These are phyloP conservation scores for Hymenoscyphus salicellus DNA, from an alignment of 2,329 filamentous ascomycete species.

Conservation along the genomic window DNA sequence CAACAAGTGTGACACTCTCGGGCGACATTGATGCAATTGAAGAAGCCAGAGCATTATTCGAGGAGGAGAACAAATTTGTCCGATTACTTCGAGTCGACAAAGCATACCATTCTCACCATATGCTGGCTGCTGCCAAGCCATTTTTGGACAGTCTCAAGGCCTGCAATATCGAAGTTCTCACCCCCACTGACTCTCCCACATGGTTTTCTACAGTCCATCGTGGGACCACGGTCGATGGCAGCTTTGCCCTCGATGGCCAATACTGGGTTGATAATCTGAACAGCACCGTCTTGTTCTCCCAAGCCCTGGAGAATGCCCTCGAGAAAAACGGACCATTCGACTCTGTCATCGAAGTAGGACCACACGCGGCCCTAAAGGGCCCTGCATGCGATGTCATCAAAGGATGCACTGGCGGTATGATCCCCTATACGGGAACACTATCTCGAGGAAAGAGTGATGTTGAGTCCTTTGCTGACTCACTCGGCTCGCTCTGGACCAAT, in stretches of 20 bases:
- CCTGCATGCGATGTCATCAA: slow-evolving; percentile 16
- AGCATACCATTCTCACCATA: slow-evolving; percentile 34
- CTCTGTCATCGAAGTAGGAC: slow-evolving; percentile 14
- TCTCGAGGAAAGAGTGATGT: slow-evolving; percentile 13
- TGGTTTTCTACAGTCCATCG: slow-evolving; percentile 35
- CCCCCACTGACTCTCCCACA: slow-evolving; percentile 35
- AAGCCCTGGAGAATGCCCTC: slow-evolving; percentile 13
- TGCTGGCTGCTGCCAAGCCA: slow-evolving; percentile 27
- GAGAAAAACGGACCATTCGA: slow-evolving; percentile 13
- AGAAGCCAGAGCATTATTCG: background rate
- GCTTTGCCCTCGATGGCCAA: slow-evolving; percentile 9
- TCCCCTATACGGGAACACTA: slow-evolving; percentile 20
- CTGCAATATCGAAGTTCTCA: background rate
- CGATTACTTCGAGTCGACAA: slow-evolving; percentile 22
- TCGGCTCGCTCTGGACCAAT: slow-evolving; percentile 1
- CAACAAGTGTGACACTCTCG: slow-evolving; percentile 26
- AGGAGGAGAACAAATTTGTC: slow-evolving; percentile 16
- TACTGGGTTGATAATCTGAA: slow-evolving; percentile 41
- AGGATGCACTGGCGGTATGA: slow-evolving; percentile 7
- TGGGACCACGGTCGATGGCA: background rate
- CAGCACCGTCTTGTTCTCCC: slow-evolving; percentile 41
- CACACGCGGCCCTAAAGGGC: slow-evolving; percentile 12
- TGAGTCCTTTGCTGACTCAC: slow-evolving; percentile 4
- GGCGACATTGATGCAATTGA: slow-evolving; percentile 22
- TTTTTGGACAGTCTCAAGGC: slow-evolving; percentile 16